These are phyloP conservation scores for Trifolium fragiferum DNA, from an alignment of 306 rosid genomes.

Conservation along the genomic window DNA sequence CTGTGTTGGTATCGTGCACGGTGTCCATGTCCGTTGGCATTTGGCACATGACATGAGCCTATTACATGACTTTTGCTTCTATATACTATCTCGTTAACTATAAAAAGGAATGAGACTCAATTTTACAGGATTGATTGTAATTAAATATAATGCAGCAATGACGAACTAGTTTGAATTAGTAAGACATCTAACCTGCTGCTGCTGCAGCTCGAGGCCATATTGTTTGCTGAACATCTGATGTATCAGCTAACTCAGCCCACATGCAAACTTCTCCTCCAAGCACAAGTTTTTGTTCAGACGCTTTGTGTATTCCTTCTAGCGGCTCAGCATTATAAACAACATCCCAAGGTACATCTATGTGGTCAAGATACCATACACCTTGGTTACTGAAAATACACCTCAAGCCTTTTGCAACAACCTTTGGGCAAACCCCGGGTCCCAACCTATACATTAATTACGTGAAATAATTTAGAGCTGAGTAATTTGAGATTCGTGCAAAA, in stretches of 20 bases:
- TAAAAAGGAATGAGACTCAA: background rate
- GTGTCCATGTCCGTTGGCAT: background rate
- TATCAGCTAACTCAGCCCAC: constrained; percentile 89
- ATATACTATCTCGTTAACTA: background rate
- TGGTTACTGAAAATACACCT: constrained; percentile 96
- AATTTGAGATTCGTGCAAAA: constrained; percentile 22
- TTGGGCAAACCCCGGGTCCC: constrained; percentile 83
- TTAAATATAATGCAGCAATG: background rate
- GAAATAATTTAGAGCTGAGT: constrained; percentile 27
- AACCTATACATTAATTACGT: constrained; percentile 58
- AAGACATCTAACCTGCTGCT: constrained; percentile 77
- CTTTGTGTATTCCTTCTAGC: constrained; percentile 64
- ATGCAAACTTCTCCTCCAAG: constrained; percentile 99
- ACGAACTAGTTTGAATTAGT: background rate
- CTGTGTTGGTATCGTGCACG: background rate
- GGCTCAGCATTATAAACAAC: constrained; percentile 77
- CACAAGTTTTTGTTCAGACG: constrained; percentile 71
- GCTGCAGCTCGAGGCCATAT: constrained; percentile 99
- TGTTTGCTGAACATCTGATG: constrained; percentile 87
- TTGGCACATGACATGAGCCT: background rate
- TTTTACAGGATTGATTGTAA: background rate
- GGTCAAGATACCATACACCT: constrained; percentile 96
- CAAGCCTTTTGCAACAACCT: constrained; percentile 83
- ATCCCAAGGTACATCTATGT: constrained; percentile 89
- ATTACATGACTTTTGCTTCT: constrained; percentile 9